Base-by-base conservation (phyloP, 1,139 yeast genomes). In the Pichia sp. region DNA sequence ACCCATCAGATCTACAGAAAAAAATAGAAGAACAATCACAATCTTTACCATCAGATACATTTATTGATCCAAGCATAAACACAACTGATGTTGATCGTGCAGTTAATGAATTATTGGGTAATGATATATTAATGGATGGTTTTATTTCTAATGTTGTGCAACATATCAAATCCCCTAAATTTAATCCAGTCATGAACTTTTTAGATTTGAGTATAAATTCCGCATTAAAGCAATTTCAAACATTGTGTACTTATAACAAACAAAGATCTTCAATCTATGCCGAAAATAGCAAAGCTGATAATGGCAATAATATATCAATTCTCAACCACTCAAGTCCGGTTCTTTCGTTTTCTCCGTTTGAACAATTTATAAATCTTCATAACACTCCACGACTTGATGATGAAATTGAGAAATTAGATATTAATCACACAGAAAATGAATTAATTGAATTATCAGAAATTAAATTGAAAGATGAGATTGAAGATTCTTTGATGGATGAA, bases 131-230 rank as follows among this genome's bases (percentile, higher is more conserved):
- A 36, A 27, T 48, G 43, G 45, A 50, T 39, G 37, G 41, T 25
- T 49, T 55, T 9, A 36, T 55, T 1, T 27, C 34, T 5, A 53
- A 50, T 33, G 49, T 59, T 10, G 53, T 54, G 2, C 51, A 54
- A 10, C 58, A 53, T 45, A 43, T 59, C 3, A 47, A 48, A 32
- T 59, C 64, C 1, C 57, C 62, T 3, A 34, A 43, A 5, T 59
- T 54, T 34, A 40, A 49, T 34, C 61, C 63, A 7, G 42, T 39
- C 5, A 11, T 49, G 4, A 53, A 44, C 33, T 36, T 43, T 6
- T 34, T 55, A 28, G 58, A 55, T 44, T 38, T 44, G 10, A 39
- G 50, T 32, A 44, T 55, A 4, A 44, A 40, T 38, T 42, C 41
- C 5, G 54, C 52, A 4, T 18, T 50, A 26, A 40, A 26, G 27